These are phyloP conservation scores for Butyriboletus loyo DNA, from an alignment of 768 basidiomycete species.

Conservation along the genomic window DNA sequence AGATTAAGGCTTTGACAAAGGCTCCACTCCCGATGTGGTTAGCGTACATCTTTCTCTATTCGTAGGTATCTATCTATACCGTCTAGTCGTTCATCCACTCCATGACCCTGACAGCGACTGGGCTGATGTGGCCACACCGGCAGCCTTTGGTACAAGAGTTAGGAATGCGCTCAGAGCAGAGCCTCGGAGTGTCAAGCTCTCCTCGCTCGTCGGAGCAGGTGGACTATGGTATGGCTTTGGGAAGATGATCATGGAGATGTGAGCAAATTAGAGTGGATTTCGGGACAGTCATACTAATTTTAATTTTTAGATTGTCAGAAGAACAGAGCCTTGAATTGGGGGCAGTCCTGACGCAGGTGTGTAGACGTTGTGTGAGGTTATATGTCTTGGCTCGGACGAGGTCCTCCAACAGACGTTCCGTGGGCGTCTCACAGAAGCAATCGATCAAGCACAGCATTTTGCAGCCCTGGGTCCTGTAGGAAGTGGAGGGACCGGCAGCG, in stretches of 20 bases:
- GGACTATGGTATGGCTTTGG: constrained; percentile 94
- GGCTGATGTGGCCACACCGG: constrained; percentile 84
- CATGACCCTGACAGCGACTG: constrained; percentile 57
- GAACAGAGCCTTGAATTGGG: constrained; percentile 71
- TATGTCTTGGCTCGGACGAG: not conserved
- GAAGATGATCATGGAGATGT: constrained; percentile 83
- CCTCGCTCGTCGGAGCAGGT: constrained; percentile 80
- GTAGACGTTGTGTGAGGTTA: constrained; percentile 16
- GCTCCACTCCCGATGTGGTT: constrained; percentile 89
- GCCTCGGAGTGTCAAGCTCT: constrained; percentile 77
- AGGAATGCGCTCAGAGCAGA: constrained; percentile 88
- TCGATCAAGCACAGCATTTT: constrained; percentile 89
- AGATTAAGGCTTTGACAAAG: constrained; percentile 80
- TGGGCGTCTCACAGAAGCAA: constrained; percentile 69
- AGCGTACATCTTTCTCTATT: constrained; percentile 79
- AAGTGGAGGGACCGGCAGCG: constrained; percentile 49
- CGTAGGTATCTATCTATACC: constrained; percentile 41
- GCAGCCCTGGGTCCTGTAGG: constrained; percentile 64
- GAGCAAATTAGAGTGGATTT: constrained; percentile 20
- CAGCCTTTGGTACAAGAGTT: constrained; percentile 73
- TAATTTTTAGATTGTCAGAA: constrained; percentile 62
- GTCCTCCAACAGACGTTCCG: constrained; percentile 60
- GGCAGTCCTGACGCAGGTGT: constrained; percentile 63
- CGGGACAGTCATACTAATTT: not conserved
- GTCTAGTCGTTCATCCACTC: not conserved